These are phyloP conservation scores for Neurospora sp. DNA, from an alignment of 495 filamentous ascomycete genomes.

Conservation along the genomic window DNA sequence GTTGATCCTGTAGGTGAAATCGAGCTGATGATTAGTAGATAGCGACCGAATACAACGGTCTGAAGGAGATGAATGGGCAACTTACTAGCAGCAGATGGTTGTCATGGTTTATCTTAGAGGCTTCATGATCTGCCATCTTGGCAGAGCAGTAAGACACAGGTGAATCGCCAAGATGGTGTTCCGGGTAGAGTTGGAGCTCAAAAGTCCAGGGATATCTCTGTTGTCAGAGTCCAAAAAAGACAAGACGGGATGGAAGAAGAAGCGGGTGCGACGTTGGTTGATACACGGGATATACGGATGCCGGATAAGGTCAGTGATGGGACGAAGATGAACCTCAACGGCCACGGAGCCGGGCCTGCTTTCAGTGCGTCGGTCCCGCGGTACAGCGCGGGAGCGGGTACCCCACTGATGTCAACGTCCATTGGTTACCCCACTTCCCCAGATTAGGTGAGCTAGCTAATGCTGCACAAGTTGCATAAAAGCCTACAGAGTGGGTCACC, in stretches of 20 bases:
- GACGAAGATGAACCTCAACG: background rate
- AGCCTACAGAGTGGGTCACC: background rate
- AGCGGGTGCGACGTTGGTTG: background rate
- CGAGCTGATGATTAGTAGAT: background rate
- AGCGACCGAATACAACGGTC: background rate
- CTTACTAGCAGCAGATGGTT: conserved; percentile 39
- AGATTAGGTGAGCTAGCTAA: background rate
- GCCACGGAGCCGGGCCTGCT: background rate
- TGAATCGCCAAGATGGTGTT: background rate
- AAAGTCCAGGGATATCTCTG: background rate
- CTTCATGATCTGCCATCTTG: conserved; percentile 35
- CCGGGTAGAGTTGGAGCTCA: background rate
- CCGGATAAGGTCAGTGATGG: background rate
- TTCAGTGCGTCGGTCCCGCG: background rate
- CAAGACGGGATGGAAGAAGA: background rate
- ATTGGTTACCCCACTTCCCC: background rate
- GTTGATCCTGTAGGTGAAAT: conserved; percentile 64
- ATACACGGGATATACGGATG: background rate
- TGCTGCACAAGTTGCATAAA: background rate
- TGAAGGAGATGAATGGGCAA: background rate
- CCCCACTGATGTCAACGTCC: background rate
- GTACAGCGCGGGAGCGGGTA: background rate
- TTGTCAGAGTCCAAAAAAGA: background rate
- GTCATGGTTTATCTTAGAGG: conserved; percentile 36
- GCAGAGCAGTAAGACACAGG: background rate